phyloP scores from a whole-genome alignment of 495 filamentous ascomycete species.

The Extremus antarcticus region DNA sequence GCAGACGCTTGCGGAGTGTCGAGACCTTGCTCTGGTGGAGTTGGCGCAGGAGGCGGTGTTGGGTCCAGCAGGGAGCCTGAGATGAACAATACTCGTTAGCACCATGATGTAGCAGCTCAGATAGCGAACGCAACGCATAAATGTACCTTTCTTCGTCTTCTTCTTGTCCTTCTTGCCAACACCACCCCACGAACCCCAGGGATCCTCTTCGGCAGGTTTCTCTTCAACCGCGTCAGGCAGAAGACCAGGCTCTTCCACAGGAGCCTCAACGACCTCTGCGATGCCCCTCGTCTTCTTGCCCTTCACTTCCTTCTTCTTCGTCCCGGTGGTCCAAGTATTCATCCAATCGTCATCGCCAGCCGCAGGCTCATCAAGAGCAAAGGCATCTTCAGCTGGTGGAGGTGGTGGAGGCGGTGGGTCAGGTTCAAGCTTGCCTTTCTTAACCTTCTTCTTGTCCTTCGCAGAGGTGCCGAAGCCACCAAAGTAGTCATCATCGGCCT shows the following conservation, averaged over 20 bases:
- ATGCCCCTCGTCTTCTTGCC: conserved; percentile 21
- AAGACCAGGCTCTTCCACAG: conserved; percentile 9
- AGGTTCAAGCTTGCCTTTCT: conserved; percentile 25
- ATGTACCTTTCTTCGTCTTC: conserved; percentile 25
- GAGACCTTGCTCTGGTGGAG: conserved; percentile 23
- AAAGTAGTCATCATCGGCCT: conserved; percentile 20
- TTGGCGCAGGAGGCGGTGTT: conserved; percentile 23
- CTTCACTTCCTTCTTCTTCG: conserved; percentile 34
- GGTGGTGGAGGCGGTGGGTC: conserved; percentile 20
- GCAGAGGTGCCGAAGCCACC: conserved; percentile 12
- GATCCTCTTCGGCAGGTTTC: conserved; percentile 16
- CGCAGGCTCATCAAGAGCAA: conserved; percentile 28
- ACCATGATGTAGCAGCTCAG: too few species aligned
- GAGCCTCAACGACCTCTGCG: conserved; percentile 16
- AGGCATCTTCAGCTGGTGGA: conserved; percentile 22
- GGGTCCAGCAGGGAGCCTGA: conserved; percentile 9
- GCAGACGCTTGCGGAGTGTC: conserved; percentile 2
- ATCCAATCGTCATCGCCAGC: conserved; percentile 25
- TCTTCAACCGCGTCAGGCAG: conserved; percentile 21
- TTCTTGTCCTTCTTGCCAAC: conserved; percentile 22
- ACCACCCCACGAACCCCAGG: conserved; percentile 13
- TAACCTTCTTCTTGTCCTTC: conserved; percentile 33
- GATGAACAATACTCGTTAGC: background rate
- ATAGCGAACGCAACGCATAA: too few species aligned
- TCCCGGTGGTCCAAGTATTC: conserved; percentile 14